These are phyloP conservation scores for Malus hybrid DNA, from an alignment of 331 rosid genomes.

Conservation along the genomic window DNA sequence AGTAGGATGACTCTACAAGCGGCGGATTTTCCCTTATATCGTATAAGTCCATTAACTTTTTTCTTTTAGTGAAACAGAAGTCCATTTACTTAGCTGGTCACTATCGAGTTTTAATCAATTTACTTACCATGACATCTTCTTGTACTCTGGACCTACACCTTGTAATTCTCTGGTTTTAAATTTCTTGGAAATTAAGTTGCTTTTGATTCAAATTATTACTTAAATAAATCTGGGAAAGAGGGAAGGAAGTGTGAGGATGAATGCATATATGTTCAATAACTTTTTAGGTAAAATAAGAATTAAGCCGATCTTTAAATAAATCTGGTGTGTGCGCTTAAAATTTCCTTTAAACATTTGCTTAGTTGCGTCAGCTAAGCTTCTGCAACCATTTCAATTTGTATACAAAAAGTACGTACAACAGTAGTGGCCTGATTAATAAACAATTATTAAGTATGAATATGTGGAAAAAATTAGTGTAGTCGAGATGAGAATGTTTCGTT, in stretches of 20 bases:
- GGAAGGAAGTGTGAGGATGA: not conserved
- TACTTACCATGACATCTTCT: not conserved
- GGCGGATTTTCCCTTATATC: not conserved
- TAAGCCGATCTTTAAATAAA: not conserved
- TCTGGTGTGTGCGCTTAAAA: not conserved
- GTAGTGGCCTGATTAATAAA: not conserved
- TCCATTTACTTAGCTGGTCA: not conserved
- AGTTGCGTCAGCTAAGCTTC: not conserved
- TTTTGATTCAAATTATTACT: not conserved
- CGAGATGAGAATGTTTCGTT: too few species aligned
- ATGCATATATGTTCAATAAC: not conserved
- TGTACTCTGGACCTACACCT: not conserved
- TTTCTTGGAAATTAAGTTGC: not conserved
- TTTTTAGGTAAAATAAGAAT: not conserved
- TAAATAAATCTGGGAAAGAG: not conserved
- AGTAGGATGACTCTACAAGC: not conserved
- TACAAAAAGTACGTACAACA: not conserved
- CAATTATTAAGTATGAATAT: not conserved
- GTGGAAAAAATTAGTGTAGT: too few species aligned
- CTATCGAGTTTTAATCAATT: not conserved
- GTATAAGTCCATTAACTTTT: not conserved
- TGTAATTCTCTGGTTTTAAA: not conserved
- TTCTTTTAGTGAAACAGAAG: not conserved
- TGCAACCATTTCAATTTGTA: not conserved
- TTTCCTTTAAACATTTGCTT: not conserved